phyloP scores from a whole-genome alignment of 768 basidiomycete genomes.

The Kwoniella sp. region DNA sequence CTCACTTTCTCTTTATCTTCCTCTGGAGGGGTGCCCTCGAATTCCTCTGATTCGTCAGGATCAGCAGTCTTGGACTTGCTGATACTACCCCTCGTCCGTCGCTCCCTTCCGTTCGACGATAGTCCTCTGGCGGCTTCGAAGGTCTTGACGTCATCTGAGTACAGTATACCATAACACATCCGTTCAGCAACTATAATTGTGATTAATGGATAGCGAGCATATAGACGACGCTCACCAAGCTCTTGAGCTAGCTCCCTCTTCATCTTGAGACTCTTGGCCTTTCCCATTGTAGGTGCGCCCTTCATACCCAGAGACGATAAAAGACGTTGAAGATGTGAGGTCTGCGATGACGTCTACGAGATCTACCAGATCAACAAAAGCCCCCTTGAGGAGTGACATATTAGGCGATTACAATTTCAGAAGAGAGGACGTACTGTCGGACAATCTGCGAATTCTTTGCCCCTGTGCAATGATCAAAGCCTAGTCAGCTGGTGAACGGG shows the following conservation, averaged over 20 bases:
- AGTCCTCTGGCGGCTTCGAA: conserved; percentile 46
- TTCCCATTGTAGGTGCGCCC: conserved; percentile 73
- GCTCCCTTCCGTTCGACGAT: conserved; percentile 8
- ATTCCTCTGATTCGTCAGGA: conserved; percentile 7
- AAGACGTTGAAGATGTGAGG: conserved; percentile 27
- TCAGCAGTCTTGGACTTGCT: not conserved
- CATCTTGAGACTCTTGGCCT: conserved; percentile 73
- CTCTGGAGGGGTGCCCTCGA: not conserved
- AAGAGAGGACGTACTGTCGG: conserved; percentile 35
- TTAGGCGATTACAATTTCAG: too few relatives aligned
- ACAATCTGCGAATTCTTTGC: conserved; percentile 45
- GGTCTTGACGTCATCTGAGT: conserved; percentile 44
- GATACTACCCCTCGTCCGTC: conserved; percentile 4
- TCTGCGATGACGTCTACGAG: conserved; percentile 40
- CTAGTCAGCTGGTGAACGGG: not conserved
- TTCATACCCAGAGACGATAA: conserved; percentile 67
- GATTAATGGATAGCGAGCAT: not conserved
- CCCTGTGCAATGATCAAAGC: too few relatives aligned
- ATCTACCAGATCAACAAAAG: not conserved
- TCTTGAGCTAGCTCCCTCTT: conserved; percentile 76
- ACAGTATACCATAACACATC: not conserved
- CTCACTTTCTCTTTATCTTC: conserved; percentile 21
- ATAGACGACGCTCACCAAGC: conserved; percentile 62
- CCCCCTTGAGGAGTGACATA: not conserved
- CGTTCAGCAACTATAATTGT: not conserved